Percentiles rank a stretch among this genome's conserved stretches.
These are phyloP conservation scores for Symbiodinium pilosum DNA, from an alignment of 73 alveolate species.

Conservation along the genomic window DNA sequence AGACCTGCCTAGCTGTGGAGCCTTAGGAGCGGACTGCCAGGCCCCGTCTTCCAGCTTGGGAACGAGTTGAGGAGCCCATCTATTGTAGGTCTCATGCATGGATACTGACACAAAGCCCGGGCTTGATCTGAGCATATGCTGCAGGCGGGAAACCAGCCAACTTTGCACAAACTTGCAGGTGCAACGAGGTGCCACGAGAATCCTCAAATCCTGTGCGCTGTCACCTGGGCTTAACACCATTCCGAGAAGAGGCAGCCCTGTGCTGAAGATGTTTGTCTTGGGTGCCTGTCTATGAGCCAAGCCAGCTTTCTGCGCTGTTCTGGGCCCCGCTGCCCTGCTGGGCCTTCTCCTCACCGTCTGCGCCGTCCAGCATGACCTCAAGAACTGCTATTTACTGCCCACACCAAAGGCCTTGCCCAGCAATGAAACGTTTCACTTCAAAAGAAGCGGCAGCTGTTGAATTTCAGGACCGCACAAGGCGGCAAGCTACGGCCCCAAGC, in stretches of 20 bases:
- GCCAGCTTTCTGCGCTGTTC: no score
- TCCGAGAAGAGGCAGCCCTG: conserved; percentile 62
- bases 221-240: conserved; percentile 22
- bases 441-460: neutral
- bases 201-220: no score
- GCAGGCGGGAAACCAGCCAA: no score
- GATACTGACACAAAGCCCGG: neutral
- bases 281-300: conserved; percentile 79
- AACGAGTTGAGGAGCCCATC: conserved; percentile 1
- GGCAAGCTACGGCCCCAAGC: conserved; percentile 81
- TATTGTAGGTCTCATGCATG: neutral
- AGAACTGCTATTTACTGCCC: no score
- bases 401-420: neutral
- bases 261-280: conserved; percentile 68
- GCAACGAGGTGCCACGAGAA: no score
- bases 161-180: no score
- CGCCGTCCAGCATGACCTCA: conserved; percentile 89
- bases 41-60: neutral
- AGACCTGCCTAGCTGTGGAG: neutral
- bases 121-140: neutral
- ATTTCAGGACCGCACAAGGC: conserved; percentile 9
- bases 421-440: no score
- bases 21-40: neutral
- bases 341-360: conserved; percentile 84
- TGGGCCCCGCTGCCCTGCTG: no score